phyloP scores from a whole-genome alignment of 2,329 filamentous ascomycete genomes.

The Fusarium longipes region DNA sequence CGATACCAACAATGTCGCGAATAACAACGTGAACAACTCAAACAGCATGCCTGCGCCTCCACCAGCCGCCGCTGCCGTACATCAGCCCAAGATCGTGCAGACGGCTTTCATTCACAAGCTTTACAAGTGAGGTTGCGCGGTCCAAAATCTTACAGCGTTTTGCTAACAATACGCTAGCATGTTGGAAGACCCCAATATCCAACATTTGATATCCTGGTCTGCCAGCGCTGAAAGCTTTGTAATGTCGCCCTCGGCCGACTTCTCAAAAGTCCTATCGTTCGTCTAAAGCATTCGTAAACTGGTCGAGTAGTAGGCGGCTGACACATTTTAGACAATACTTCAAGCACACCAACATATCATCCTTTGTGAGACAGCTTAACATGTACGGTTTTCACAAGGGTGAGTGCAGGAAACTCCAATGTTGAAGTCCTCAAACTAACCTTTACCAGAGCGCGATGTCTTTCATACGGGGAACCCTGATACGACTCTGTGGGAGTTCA shows the following conservation, averaged over 20 bases:
- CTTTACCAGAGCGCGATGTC: constrained; percentile 85
- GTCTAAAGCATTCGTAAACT: constrained; percentile 52
- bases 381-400: constrained; percentile 99
- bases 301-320: constrained; percentile 3
- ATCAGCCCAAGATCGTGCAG: constrained; percentile 97
- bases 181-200: constrained; percentile 92
- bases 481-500: constrained; percentile 97
- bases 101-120: constrained; percentile 99
- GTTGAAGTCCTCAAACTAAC: constrained; percentile 10
- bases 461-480: constrained; percentile 96
- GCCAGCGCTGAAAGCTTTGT: constrained; percentile 95
- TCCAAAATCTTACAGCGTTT: neutral
- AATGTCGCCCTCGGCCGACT: constrained; percentile 97
- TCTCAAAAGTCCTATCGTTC: constrained; percentile 97
- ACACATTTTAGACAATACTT: constrained; percentile 84
- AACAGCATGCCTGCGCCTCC: constrained; percentile 62
- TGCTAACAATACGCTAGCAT: constrained; percentile 71
- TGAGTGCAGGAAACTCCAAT: constrained; percentile 52
- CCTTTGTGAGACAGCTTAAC: constrained; percentile 96
- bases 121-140: constrained; percentile 78
- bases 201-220: constrained; percentile 97
- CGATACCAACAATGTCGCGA: constrained; percentile 50
- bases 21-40: constrained; percentile 45
- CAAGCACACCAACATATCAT: constrained; percentile 99
- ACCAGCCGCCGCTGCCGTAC: constrained; percentile 75